These are phyloP conservation scores for Malassezia japonica DNA, from an alignment of 1,284 basidiomycete species.

Conservation along the genomic window DNA sequence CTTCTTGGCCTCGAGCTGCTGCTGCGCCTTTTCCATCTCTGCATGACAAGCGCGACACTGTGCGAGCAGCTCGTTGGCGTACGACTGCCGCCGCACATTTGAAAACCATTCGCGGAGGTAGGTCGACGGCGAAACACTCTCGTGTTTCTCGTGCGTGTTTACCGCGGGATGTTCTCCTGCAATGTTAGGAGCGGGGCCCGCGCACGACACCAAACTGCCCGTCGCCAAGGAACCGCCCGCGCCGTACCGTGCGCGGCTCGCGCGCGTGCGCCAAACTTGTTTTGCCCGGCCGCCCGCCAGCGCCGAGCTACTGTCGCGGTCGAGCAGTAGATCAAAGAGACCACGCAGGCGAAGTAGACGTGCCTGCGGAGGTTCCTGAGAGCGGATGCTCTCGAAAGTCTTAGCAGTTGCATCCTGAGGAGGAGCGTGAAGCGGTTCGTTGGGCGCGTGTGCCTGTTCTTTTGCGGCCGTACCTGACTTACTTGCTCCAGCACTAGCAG, in stretches of 20 bases:
- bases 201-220: slow-evolving; percentile 21
- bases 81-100: slow-evolving; percentile 27
- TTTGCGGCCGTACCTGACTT: background rate
- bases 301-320: slow-evolving; percentile 37
- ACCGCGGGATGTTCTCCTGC: too few species aligned
- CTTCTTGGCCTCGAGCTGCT: background rate
- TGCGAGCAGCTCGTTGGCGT: slow-evolving; percentile 43
- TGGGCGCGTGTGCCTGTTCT: background rate
- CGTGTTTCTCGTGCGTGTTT: background rate
- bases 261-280: slow-evolving; percentile 43
- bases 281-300: slow-evolving; percentile 43
- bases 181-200: too few species aligned
- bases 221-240: slow-evolving; percentile 38
- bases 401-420: too few species aligned
- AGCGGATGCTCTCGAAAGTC: slow-evolving; percentile 40
- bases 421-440: too few species aligned
- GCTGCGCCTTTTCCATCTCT: slow-evolving; percentile 24
- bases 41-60: slow-evolving; percentile 38
- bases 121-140: background rate
- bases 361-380: slow-evolving; percentile 46
- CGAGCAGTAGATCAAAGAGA: slow-evolving; percentile 42
- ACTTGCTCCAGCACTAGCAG: background rate
- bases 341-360: slow-evolving; percentile 43
- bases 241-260: slow-evolving; percentile 40
- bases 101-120: slow-evolving; percentile 15